Conservation (phyloP, 129 eudicot genomes). For the Lonicera japonica region DNA sequence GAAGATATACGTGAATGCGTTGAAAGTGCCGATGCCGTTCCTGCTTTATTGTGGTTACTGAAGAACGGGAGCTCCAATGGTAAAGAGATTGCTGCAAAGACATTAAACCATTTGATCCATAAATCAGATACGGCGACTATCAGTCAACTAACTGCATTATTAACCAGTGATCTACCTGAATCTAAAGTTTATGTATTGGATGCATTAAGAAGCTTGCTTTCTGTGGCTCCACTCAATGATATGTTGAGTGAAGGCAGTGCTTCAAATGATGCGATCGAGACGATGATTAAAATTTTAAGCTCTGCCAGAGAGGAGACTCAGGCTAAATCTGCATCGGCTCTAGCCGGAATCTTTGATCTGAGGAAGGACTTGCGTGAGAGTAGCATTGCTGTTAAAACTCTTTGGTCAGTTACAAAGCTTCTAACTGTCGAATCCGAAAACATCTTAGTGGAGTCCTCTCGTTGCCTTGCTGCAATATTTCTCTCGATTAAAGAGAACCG, state of each 20-base stretch:
- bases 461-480: slow-evolving; percentile 85
- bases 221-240: slow-evolving; percentile 70
- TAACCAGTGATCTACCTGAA: slow-evolving; percentile 96
- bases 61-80: slow-evolving; percentile 97
- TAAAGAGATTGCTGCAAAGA: slow-evolving; percentile 96
- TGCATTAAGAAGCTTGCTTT: slow-evolving; percentile 87
- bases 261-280: slow-evolving; percentile 92
- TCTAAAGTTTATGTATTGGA: slow-evolving; percentile 93
- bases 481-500: slow-evolving; percentile 78
- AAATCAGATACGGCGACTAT: slow-evolving; percentile 96
- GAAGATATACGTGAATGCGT: slow-evolving; percentile 99
- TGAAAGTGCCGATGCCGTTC: slow-evolving; percentile 99
- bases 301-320: slow-evolving; percentile 83
- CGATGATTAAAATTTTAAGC: slow-evolving; percentile 69
- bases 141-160: slow-evolving; percentile 89
- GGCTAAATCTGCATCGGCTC: slow-evolving; percentile 84
- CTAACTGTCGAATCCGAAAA: slow-evolving; percentile 65
- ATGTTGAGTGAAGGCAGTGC: slow-evolving; percentile 94
- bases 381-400: slow-evolving; percentile 73
- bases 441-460: slow-evolving; percentile 61
- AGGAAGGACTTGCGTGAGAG: slow-evolving; percentile 98
- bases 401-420: slow-evolving; percentile 67
- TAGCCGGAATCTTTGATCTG: slow-evolving; percentile 75
- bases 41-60: slow-evolving; percentile 90
- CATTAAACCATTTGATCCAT: slow-evolving; percentile 90